Evolutionary conservation across 2,329 filamentous ascomycete genomes (phyloP).

Genomic region (Pseudogymnoascus sp.): DNA sequence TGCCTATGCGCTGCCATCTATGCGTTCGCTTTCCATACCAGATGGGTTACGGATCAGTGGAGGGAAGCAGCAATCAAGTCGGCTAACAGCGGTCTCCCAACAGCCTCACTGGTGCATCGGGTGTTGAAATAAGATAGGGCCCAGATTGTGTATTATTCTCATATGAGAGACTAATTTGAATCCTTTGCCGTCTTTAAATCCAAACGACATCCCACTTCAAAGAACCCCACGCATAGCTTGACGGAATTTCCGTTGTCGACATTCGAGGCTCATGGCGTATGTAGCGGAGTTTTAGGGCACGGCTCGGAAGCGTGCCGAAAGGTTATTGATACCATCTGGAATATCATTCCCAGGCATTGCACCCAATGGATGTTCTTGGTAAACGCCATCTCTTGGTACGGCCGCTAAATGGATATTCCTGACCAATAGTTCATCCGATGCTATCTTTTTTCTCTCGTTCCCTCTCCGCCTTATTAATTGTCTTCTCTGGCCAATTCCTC

Average conservation of each 20-base stretch:
- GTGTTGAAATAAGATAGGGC: not conserved
- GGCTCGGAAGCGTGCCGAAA: not conserved
- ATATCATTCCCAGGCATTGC: not conserved
- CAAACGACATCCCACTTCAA: not conserved
- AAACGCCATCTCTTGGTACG: not conserved
- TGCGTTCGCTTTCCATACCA: not conserved
- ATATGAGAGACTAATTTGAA: not conserved
- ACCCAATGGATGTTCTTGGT: not conserved
- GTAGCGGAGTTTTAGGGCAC: not conserved
- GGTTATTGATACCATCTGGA: not conserved
- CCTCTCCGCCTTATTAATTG: slow-evolving; percentile 5
- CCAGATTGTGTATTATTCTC: not conserved
- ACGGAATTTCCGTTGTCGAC: not conserved
- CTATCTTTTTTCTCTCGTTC: slow-evolving; percentile 10
- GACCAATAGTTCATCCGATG: not conserved
- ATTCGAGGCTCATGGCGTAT: not conserved
- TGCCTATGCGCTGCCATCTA: not conserved
- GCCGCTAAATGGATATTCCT: not conserved
- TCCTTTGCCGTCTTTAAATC: not conserved
- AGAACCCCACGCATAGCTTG: too few species aligned
- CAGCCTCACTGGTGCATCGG: not conserved
- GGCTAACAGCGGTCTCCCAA: not conserved
- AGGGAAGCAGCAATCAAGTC: not conserved
- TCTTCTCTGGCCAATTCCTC: slow-evolving; percentile 82
- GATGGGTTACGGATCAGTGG: not conserved